These are phyloP conservation scores for Pichia gijzeniarum DNA, from an alignment of 805 yeast genomes.

Conservation along the genomic window DNA sequence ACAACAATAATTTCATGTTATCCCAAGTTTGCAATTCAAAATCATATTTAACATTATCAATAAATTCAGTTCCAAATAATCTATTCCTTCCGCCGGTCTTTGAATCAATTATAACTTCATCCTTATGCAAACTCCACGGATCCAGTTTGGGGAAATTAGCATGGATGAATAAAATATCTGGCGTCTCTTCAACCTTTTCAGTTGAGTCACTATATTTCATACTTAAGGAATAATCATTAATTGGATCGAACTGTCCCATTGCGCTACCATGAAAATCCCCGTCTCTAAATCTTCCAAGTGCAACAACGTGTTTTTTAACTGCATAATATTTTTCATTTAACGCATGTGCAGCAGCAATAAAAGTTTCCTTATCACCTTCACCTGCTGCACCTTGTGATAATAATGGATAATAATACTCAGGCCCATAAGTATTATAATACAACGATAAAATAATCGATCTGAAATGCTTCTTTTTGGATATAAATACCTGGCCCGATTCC, in stretches of 20 bases:
- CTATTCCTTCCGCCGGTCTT: conserved; percentile 45
- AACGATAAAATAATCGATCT: conserved; percentile 47
- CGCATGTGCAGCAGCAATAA: conserved; percentile 50
- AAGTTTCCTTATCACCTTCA: conserved; percentile 57
- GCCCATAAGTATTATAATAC: conserved; percentile 58
- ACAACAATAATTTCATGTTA: conserved; percentile 47
- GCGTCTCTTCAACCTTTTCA: conserved; percentile 24
- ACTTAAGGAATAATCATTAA: conserved; percentile 44
- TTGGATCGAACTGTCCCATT: conserved; percentile 71
- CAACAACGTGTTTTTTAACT: conserved; percentile 48
- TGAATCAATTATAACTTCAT: conserved; percentile 31
- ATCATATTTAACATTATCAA: conserved; percentile 42
- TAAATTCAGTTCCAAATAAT: conserved; percentile 53
- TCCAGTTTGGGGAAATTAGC: conserved; percentile 63
- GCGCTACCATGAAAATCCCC: conserved; percentile 57
- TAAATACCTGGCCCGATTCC: conserved; percentile 59
- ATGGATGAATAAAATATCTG: conserved; percentile 46
- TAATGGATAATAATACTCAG: conserved; percentile 48
- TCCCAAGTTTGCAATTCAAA: conserved; percentile 56
- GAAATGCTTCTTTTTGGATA: conserved; percentile 50
- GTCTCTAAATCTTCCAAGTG: conserved; percentile 44
- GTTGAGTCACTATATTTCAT: conserved; percentile 19
- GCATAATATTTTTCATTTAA: conserved; percentile 53
- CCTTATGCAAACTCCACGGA: conserved; percentile 47
- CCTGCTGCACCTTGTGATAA: conserved; percentile 44